A percentile compares a stretch with the other conserved stretches of the same genome.
Conservation (phyloP, 306 rosid genomes). For the Quercus ilex region DNA sequence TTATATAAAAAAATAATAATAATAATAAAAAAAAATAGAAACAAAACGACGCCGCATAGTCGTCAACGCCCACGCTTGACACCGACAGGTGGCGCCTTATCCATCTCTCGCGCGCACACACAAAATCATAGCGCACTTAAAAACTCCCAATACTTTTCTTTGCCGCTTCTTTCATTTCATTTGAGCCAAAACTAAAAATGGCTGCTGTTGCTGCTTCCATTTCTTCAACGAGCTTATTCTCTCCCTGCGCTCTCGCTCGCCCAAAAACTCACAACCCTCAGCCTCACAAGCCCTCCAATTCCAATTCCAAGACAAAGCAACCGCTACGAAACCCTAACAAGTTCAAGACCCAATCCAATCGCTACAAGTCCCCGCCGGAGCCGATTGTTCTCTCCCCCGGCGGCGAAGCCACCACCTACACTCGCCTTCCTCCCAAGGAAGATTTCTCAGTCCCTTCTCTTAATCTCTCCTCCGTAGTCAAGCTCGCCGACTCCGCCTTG, state of each 20-base stretch:
- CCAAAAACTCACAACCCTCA: slow-evolving; percentile 43
- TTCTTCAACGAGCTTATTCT: slow-evolving; percentile 44
- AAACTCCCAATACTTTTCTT: not conserved
- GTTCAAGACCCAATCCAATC: slow-evolving; percentile 12
- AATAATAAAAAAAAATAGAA: no score
- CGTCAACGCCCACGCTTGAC: no score
- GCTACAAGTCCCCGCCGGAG: slow-evolving; percentile 25
- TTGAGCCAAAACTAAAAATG: not conserved
- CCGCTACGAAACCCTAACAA: slow-evolving; percentile 28
- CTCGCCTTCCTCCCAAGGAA: slow-evolving; percentile 78
- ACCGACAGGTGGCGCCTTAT: no score
- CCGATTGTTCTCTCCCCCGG: slow-evolving; percentile 35
- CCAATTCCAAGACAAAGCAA: slow-evolving; percentile 28
- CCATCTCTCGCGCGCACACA: no score
- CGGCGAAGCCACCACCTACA: slow-evolving; percentile 80
- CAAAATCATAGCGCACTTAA: no score
- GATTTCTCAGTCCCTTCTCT: slow-evolving; percentile 43
- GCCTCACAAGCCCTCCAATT: not conserved
- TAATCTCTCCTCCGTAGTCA: slow-evolving; percentile 49
- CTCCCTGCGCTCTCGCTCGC: slow-evolving; percentile 49
- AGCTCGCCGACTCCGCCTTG: slow-evolving; percentile 59
- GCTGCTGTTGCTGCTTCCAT: slow-evolving; percentile 45
- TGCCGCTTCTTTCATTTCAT: not conserved
- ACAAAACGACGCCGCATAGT: no score
- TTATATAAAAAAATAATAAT: no score